Conservation (phyloP, 2,329 filamentous ascomycete species). For the Didymella glomerata region DNA sequence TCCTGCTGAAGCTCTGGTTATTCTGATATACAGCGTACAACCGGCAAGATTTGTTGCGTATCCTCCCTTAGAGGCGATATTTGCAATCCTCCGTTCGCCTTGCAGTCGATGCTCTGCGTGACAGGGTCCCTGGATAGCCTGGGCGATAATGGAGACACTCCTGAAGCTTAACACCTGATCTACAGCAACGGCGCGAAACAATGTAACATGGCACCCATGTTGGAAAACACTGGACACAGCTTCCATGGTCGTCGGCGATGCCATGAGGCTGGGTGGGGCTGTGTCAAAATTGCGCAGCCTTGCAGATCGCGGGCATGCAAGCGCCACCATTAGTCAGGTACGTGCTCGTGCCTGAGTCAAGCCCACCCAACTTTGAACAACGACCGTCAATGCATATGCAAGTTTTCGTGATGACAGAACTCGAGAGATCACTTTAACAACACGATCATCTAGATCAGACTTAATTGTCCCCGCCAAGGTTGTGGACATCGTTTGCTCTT, state of each 20-base stretch:
- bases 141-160: not conserved
- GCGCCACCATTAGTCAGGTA: not conserved
- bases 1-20: too few relatives aligned
- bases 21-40: not conserved
- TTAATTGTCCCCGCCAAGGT: not conserved
- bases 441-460: not conserved
- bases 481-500: too few relatives aligned
- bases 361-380: not conserved
- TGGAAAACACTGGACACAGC: not conserved
- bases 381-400: not conserved
- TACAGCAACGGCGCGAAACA: not conserved
- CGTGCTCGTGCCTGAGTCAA: conserved; percentile 1
- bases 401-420: not conserved
- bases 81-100: not conserved
- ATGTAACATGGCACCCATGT: not conserved
- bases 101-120: not conserved
- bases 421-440: not conserved
- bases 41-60: not conserved
- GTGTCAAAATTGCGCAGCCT: not conserved
- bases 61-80: not conserved
- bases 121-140: not conserved
- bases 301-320: conserved; percentile 2
- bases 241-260: not conserved
- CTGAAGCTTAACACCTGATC: not conserved
- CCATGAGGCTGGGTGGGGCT: not conserved